A percentile compares a stretch with the other conserved stretches of the same genome.
phyloP scores from a whole-genome alignment of 106 monocot species.

The Posidonia australis region DNA sequence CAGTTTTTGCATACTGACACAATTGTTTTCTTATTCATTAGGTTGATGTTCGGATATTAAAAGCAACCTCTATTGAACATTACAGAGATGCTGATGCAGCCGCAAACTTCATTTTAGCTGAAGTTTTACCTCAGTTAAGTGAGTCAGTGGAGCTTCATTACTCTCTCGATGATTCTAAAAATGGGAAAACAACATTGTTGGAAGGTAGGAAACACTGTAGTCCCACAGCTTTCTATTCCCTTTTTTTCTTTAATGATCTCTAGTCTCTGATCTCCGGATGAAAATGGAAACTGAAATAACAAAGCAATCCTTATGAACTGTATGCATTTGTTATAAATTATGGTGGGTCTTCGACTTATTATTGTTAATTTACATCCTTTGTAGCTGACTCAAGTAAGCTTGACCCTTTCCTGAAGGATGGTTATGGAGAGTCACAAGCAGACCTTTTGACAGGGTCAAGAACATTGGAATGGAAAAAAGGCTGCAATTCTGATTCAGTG shows the following conservation, averaged over 20 bases:
- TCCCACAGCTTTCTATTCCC: not conserved
- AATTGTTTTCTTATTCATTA: not conserved
- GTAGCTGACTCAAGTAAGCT: not conserved
- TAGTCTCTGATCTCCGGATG: not conserved
- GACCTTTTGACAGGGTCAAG: not conserved
- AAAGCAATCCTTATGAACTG: too few species aligned
- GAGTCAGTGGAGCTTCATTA: not conserved
- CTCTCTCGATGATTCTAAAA: not conserved
- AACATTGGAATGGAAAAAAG: not conserved
- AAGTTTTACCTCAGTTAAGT: conserved; percentile 13
- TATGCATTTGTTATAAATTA: too few species aligned
- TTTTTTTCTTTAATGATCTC: not conserved
- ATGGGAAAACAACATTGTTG: not conserved
- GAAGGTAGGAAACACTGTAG: not conserved
- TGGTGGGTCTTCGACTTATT: not conserved
- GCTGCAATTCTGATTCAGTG: not conserved
- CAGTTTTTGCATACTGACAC: too few species aligned
- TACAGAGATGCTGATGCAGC: conserved; percentile 12
- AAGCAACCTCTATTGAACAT: conserved; percentile 23
- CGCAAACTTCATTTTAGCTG: conserved; percentile 16
- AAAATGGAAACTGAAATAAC: not conserved
- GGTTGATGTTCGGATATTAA: conserved; percentile 23
- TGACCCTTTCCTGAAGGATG: not conserved
- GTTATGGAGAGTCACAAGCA: not conserved
- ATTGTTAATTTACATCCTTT: not conserved